phyloP scores from a whole-genome alignment of 192 early-diverging fungal genomes.

The Radiomyces spectabilis region DNA sequence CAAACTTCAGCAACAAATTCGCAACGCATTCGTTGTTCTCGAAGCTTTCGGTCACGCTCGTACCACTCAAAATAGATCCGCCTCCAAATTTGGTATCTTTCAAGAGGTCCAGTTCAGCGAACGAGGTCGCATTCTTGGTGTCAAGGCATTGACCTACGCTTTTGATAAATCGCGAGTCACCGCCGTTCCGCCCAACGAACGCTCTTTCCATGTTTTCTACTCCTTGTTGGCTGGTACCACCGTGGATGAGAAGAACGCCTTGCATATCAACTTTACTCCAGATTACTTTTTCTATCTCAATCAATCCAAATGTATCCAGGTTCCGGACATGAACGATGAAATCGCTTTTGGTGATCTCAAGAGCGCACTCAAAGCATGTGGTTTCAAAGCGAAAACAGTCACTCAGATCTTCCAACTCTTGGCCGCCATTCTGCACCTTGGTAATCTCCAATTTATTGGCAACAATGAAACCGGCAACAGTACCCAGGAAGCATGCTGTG shows the following conservation, averaged over 20 bases:
- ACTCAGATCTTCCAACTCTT: conserved; percentile 73
- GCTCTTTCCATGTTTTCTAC: conserved; percentile 75
- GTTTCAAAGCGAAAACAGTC: conserved; percentile 58
- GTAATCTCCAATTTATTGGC: conserved; percentile 76
- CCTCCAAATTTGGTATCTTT: conserved; percentile 77
- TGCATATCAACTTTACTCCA: conserved; percentile 46
- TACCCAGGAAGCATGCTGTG: conserved; percentile 53
- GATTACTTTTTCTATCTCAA: conserved; percentile 50
- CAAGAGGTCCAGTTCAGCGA: conserved; percentile 89
- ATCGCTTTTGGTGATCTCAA: conserved; percentile 59
- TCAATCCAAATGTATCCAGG: conserved; percentile 7
- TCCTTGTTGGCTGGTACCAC: conserved; percentile 76
- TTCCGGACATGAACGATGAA: conserved; percentile 31
- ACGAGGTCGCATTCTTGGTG: conserved; percentile 72
- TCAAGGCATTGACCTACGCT: conserved; percentile 68
- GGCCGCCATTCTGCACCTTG: conserved; percentile 84
- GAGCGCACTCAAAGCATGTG: conserved; percentile 50
- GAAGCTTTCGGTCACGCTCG: conserved; percentile 75
- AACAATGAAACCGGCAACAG: conserved; percentile 30
- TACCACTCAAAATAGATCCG: conserved; percentile 56
- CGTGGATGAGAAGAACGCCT: conserved; percentile 55
- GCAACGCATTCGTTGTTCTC: conserved; percentile 62
- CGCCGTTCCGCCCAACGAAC: conserved; percentile 46
- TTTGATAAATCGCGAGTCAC: conserved; percentile 59
- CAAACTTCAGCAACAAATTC: conserved; percentile 64